Percentiles rank a stretch among this genome's conserved stretches.
Conservation (phyloP, 768 basidiomycete genomes). For the Leucosporidium yakuticum region DNA sequence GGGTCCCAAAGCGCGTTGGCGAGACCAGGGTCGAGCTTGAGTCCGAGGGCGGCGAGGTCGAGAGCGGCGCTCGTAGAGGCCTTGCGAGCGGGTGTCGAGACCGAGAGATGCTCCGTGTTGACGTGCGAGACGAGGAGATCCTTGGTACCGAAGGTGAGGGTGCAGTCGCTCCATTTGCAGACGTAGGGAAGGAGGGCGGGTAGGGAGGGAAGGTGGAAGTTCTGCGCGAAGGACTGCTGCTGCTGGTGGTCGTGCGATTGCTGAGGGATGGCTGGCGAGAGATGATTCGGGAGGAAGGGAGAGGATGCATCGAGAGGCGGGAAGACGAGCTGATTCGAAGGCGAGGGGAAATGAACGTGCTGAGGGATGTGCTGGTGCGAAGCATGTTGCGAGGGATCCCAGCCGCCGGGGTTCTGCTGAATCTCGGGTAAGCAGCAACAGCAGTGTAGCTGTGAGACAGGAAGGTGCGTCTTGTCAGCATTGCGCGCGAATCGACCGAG, state of each 20-base stretch:
- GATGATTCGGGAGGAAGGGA: not conserved
- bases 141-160: not conserved
- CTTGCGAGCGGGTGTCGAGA: not conserved
- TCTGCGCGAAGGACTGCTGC: no score
- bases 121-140: slow-evolving; percentile 18
- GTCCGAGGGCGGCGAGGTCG: not conserved
- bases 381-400: slow-evolving; percentile 19
- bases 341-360: slow-evolving; percentile 21
- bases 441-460: slow-evolving; percentile 20
- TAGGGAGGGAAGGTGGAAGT: not conserved
- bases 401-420: not conserved
- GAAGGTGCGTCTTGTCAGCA: not conserved
- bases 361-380: slow-evolving; percentile 8
- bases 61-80: not conserved
- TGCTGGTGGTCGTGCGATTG: not conserved
- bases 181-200: not conserved
- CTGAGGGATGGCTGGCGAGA: not conserved
- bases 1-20: not conserved
- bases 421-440: slow-evolving; percentile 26
- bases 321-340: not conserved
- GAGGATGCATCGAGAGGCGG: no score
- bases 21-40: not conserved
- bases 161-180: slow-evolving; percentile 20
- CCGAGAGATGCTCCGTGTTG: slow-evolving; percentile 13
- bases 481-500: not conserved